Percentiles rank a stretch among this genome's conserved stretches.
phyloP scores from a whole-genome alignment of 192 early-diverging fungal genomes.

The Coemansia sp. region DNA sequence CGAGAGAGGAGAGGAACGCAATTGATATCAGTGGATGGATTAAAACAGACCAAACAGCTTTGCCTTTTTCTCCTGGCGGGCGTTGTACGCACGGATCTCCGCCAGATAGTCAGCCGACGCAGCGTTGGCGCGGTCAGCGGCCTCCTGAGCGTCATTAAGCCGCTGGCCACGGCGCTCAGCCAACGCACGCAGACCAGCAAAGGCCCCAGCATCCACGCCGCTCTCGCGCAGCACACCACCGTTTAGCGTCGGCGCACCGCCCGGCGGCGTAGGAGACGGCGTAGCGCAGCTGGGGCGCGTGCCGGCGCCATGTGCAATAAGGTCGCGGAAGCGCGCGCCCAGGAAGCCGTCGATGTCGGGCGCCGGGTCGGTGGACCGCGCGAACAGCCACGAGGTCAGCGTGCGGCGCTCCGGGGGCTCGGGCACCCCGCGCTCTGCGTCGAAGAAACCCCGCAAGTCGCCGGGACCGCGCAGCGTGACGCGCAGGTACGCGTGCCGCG shows the following conservation, averaged over 20 bases:
- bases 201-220: conserved; percentile 2
- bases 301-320: conserved; percentile 20
- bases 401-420: conserved; percentile 32
- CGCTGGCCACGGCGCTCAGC: conserved; percentile 41
- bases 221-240: too few relatives aligned
- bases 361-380: conserved; percentile 26
- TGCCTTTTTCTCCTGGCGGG: conserved; percentile 27
- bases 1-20: too few relatives aligned
- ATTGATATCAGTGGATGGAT: neutral
- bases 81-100: conserved; percentile 42
- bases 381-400: conserved; percentile 46
- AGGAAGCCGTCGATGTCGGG: conserved; percentile 34
- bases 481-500: conserved; percentile 17
- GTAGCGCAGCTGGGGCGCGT: conserved; percentile 16
- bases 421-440: conserved; percentile 11
- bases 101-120: conserved; percentile 34
- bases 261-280: neutral
- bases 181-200: conserved; percentile 17
- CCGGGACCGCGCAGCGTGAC: neutral
- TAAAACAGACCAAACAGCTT: conserved; percentile 39
- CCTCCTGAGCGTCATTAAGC: conserved; percentile 24
- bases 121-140: conserved; percentile 14
- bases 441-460: conserved; percentile 5
- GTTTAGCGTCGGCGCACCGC: neutral
- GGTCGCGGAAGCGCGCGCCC: conserved; percentile 24